Conservation (phyloP, 2,329 filamentous ascomycete genomes). For the Pestalotiopsis sp. region DNA sequence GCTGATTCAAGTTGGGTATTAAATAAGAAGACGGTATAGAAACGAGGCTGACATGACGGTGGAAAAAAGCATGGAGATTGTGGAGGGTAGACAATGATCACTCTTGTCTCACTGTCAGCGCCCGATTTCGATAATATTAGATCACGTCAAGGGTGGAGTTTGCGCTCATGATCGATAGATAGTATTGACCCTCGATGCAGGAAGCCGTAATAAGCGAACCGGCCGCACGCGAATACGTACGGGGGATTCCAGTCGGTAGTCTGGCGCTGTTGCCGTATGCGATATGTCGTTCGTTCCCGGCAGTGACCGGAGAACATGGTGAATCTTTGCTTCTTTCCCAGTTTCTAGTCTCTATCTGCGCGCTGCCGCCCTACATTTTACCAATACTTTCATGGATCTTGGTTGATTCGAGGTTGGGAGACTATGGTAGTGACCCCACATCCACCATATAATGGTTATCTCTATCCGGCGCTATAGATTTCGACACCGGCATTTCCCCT, state of each 20-base stretch:
- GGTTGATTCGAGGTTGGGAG: neutral
- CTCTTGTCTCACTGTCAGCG: conserved; percentile 8
- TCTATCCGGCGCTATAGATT: neutral
- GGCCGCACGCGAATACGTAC: neutral
- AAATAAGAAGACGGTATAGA: conserved; percentile 4
- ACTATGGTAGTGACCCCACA: neutral
- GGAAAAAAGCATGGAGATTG: neutral
- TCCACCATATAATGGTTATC: neutral
- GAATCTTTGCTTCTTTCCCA: neutral
- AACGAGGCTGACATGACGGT: conserved; percentile 4
- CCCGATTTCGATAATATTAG: neutral
- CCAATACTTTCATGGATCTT: neutral
- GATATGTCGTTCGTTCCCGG: too few relatives aligned
- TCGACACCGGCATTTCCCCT: neutral
- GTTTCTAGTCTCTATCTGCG: neutral
- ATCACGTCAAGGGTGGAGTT: neutral
- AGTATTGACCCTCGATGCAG: neutral
- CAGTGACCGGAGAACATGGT: neutral
- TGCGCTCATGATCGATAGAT: neutral
- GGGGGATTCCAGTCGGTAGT: neutral
- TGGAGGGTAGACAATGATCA: conserved; percentile 4
- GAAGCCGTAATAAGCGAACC: neutral
- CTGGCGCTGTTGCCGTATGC: too few relatives aligned
- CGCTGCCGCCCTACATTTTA: neutral
- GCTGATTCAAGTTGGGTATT: neutral